A percentile compares a stretch with the other conserved stretches of the same genome.
These are phyloP conservation scores for Orychophragmus violaceus DNA, from an alignment of 345 rosid genomes.

Conservation along the genomic window DNA sequence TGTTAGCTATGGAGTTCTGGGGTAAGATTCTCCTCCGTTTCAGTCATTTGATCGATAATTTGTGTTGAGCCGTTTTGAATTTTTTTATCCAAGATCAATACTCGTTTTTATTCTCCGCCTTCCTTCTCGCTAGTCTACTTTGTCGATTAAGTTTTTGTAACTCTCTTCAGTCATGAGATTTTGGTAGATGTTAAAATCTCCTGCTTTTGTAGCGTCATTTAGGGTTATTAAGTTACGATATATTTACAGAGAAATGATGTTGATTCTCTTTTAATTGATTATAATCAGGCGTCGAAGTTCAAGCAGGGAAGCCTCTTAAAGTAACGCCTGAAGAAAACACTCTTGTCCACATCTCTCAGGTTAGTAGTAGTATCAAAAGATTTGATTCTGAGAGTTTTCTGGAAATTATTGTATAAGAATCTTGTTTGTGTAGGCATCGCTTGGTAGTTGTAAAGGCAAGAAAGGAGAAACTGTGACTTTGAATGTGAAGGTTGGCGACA, in stretches of 20 bases:
- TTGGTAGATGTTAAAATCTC: background rate
- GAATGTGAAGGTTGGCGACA: constrained; percentile 39
- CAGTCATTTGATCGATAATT: background rate
- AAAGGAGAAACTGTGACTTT: constrained; percentile 42
- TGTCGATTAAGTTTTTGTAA: no score
- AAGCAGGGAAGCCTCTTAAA: constrained; percentile 45
- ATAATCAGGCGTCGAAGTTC: constrained; percentile 52
- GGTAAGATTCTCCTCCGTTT: constrained; percentile 8
- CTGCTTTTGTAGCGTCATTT: background rate
- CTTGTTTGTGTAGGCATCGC: constrained; percentile 43
- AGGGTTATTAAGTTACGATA: background rate
- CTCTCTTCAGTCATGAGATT: background rate
- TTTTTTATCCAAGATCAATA: no score
- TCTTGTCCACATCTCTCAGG: constrained; percentile 53
- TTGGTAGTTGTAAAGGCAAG: constrained; percentile 52
- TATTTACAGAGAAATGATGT: background rate
- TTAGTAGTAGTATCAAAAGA: background rate
- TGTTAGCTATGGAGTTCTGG: constrained; percentile 27
- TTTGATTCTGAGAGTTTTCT: background rate
- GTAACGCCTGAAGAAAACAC: constrained; percentile 22
- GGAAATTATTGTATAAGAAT: background rate
- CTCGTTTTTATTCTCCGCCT: no score
- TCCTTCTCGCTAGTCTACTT: no score
- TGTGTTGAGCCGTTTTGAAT: background rate
- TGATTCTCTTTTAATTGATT: background rate